A percentile compares a stretch with the other conserved stretches of the same genome.
Evolutionary conservation across 2,329 filamentous ascomycete genomes (phyloP).

Genomic region (Fusarium sp.): DNA sequence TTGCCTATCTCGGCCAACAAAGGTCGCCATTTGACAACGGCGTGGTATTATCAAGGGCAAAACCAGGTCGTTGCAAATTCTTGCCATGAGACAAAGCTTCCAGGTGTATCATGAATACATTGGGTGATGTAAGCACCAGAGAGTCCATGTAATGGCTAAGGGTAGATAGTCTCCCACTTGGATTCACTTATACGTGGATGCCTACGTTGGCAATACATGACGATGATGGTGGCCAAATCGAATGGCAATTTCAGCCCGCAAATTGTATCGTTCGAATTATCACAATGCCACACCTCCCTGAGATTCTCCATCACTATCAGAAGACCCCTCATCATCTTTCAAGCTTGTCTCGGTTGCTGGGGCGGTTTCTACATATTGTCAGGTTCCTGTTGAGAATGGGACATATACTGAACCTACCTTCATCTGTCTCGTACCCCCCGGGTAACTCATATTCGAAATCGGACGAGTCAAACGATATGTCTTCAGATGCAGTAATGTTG

Average conservation of each 20-base stretch:
- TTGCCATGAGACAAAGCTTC: background rate
- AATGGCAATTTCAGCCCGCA: no score
- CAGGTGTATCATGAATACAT: background rate
- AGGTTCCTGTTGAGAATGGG: background rate
- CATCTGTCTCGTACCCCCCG: background rate
- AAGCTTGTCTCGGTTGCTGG: background rate
- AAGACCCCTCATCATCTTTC: background rate
- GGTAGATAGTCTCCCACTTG: no score
- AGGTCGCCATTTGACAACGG: background rate
- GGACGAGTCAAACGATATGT: background rate
- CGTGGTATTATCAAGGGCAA: background rate
- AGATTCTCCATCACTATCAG: conserved; percentile 13
- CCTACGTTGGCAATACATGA: no score
- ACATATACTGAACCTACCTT: background rate
- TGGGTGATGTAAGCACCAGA: background rate
- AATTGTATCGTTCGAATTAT: no score
- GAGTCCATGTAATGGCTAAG: background rate
- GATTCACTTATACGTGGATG: no score
- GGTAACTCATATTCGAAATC: conserved; percentile 6
- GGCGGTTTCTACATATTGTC: background rate
- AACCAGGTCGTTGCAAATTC: background rate
- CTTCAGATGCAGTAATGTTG: background rate
- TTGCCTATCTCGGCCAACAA: background rate
- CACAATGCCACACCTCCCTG: conserved; percentile 21
- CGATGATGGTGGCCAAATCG: no score